Conservation (phyloP, 2,329 filamentous ascomycete species). For the Trichophyton verrucosum region DNA sequence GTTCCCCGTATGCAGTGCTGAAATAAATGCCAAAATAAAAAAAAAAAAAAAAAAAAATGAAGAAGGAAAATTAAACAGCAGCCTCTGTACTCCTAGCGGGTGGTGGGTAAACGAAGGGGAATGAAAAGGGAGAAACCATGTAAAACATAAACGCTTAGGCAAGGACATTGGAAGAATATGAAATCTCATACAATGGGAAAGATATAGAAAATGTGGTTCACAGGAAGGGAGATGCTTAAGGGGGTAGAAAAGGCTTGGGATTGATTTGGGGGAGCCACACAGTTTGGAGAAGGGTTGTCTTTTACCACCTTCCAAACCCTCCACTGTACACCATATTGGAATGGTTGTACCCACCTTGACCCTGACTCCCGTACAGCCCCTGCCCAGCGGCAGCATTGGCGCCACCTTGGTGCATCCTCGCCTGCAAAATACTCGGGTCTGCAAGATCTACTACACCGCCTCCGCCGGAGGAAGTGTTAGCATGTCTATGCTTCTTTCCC, state of each 20-base stretch:
- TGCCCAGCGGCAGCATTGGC: conserved; percentile 61
- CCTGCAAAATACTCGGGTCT: conserved; percentile 99
- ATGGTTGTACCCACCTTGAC: conserved; percentile 81
- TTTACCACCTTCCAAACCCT: conserved; percentile 56
- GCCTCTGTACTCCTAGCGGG: not conserved
- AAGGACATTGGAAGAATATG: conserved; percentile 15
- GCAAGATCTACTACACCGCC: conserved; percentile 99
- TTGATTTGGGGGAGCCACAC: conserved; percentile 3
- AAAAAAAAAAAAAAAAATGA: conserved; percentile 15
- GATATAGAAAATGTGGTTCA: not conserved
- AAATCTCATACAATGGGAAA: conserved; percentile 16
- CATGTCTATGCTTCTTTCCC: conserved; percentile 99
- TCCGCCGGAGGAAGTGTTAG: conserved; percentile 99
- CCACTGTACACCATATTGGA: conserved; percentile 68
- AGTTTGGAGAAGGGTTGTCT: conserved; percentile 11
- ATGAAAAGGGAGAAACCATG: conserved; percentile 15
- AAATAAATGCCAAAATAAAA: conserved; percentile 11
- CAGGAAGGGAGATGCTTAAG: not conserved
- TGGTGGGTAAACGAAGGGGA: conserved; percentile 10
- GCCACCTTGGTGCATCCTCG: conserved; percentile 85
- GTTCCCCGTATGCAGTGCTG: conserved; percentile 23
- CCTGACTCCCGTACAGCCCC: conserved; percentile 78
- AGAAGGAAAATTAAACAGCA: conserved; percentile 14
- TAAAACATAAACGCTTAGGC: conserved; percentile 16
- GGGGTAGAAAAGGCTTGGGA: not conserved